A percentile compares a stretch with the other conserved stretches of the same genome.
phyloP scores from a whole-genome alignment of 2,329 filamentous ascomycete genomes.

The Hymenoscyphus infarciens region DNA sequence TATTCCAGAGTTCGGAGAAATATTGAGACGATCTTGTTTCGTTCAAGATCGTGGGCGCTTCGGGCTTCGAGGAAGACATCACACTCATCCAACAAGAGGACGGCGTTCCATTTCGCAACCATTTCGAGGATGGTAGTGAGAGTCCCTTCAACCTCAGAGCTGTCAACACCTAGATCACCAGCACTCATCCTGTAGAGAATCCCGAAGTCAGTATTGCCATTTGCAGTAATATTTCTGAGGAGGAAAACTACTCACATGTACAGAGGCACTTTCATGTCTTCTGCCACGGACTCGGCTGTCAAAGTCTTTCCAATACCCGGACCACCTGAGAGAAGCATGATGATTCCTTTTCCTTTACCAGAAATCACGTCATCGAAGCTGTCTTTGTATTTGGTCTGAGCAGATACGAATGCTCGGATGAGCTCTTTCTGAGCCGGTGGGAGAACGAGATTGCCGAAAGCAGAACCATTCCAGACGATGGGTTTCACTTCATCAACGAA shows the following conservation, averaged over 20 bases:
- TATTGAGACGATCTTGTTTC: constrained; percentile 38
- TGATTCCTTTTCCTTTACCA: constrained; percentile 50
- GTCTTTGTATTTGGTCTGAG: constrained; percentile 41
- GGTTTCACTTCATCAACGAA: constrained; percentile 45
- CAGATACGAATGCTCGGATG: constrained; percentile 48
- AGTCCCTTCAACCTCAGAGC: constrained; percentile 27
- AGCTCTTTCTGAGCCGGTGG: constrained; percentile 49
- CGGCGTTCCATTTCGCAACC: constrained; percentile 62
- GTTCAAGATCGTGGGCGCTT: constrained; percentile 33
- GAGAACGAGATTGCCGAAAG: constrained; percentile 49
- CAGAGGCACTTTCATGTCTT: constrained; percentile 30
- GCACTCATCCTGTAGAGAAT: constrained; percentile 35
- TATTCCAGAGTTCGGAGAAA: constrained; percentile 38
- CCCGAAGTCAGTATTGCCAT: background rate
- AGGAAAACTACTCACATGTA: constrained; percentile 15
- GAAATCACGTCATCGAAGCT: constrained; percentile 50
- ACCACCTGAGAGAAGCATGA: constrained; percentile 46
- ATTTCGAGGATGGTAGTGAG: constrained; percentile 64
- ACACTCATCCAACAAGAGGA: constrained; percentile 38
- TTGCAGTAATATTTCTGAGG: too few species aligned
- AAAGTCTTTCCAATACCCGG: constrained; percentile 50
- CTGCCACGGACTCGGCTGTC: constrained; percentile 31
- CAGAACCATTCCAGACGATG: constrained; percentile 46
- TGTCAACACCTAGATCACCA: constrained; percentile 46
- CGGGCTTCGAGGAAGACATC: constrained; percentile 38